Conservation (phyloP, 2,329 filamentous ascomycete species). For the Fusarium musae region DNA sequence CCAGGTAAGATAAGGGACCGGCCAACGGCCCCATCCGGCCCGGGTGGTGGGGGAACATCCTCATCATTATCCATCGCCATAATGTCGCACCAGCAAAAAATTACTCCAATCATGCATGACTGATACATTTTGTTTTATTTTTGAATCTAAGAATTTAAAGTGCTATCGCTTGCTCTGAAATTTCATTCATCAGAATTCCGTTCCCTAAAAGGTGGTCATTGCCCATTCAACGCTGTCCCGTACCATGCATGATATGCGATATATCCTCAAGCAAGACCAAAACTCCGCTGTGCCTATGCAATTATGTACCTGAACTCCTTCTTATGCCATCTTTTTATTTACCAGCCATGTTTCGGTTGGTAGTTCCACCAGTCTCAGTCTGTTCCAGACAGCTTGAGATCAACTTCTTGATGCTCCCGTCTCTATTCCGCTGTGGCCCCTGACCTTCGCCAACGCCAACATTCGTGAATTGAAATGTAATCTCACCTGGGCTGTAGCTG, state of each 20-base stretch:
- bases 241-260: neutral
- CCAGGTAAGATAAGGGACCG: neutral
- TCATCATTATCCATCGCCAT: neutral
- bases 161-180: neutral
- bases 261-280: neutral
- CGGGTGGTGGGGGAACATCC: neutral
- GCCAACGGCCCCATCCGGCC: neutral
- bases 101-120: neutral
- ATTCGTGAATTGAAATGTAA: neutral
- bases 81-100: neutral
- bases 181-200: neutral
- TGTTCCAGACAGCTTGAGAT: neutral
- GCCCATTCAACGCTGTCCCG: slow-evolving; percentile 11
- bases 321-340: slow-evolving; percentile 11
- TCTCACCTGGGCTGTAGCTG: slow-evolving; percentile 24
- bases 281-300: slow-evolving; percentile 12
- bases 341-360: neutral
- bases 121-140: neutral
- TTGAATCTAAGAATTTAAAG: neutral
- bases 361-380: neutral
- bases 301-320: slow-evolving; percentile 27
- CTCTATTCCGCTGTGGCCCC: neutral
- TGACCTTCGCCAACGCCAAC: neutral
- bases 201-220: neutral
- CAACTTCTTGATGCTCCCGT: neutral